Evolutionary conservation across 2,329 filamentous ascomycete genomes (phyloP).

Genomic region (Clonostachys chloroleuca): DNA sequence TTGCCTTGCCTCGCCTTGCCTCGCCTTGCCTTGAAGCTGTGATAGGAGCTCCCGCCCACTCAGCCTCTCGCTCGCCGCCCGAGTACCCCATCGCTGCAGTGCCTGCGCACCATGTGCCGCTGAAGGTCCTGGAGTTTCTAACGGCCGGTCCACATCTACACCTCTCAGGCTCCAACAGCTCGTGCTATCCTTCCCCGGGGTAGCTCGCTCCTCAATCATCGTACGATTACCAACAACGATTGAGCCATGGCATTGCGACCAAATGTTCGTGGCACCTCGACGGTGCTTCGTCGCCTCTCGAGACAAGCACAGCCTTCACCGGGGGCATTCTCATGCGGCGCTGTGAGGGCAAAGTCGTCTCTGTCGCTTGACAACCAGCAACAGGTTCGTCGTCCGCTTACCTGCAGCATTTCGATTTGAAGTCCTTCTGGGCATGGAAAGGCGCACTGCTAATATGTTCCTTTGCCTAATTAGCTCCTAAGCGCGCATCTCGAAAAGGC

Average conservation of each 20-base stretch:
- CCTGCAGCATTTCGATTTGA: background rate
- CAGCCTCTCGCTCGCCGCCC: too few relatives aligned
- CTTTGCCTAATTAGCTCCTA: conserved; percentile 57
- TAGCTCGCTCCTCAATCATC: background rate
- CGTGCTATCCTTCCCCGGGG: background rate
- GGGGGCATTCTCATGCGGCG: conserved; percentile 10
- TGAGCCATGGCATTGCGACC: conserved; percentile 38
- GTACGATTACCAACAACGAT: conserved; percentile 5
- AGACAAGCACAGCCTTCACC: conserved; percentile 15
- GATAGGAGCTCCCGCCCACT: too few relatives aligned
- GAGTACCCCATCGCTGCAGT: too few relatives aligned
- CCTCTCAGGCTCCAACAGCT: too few relatives aligned
- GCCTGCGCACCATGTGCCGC: too few relatives aligned
- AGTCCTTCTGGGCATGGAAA: background rate
- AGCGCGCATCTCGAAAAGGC: conserved; percentile 75
- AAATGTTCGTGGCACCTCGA: conserved; percentile 41
- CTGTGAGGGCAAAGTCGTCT: conserved; percentile 38
- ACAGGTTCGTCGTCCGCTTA: conserved; percentile 34
- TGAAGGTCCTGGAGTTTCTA: too few relatives aligned
- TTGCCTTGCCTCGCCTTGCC: too few relatives aligned
- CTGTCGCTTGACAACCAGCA: conserved; percentile 52
- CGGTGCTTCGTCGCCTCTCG: conserved; percentile 37
- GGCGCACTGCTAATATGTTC: conserved; percentile 1
- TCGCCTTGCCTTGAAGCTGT: too few relatives aligned
- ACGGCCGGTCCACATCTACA: too few relatives aligned